Percentiles rank a stretch among this genome's conserved stretches.
These are phyloP conservation scores for Rhizoctonia solani DNA, from an alignment of 1,284 basidiomycete genomes.

Conservation along the genomic window DNA sequence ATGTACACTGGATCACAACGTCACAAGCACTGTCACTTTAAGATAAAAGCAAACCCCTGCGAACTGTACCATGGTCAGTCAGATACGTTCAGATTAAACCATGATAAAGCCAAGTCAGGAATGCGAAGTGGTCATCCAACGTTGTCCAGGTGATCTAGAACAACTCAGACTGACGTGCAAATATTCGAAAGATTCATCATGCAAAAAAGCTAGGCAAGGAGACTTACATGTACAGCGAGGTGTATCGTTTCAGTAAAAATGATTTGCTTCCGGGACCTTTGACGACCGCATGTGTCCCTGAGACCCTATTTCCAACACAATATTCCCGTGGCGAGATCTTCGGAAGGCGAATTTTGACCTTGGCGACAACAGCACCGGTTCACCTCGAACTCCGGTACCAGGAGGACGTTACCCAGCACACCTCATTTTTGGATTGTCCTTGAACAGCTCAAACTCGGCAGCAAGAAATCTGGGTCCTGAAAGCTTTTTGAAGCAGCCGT, in stretches of 20 bases:
- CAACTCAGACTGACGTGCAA: constrained; percentile 62
- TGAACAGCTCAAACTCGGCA: no score
- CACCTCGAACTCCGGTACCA: neutral
- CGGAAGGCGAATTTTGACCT: neutral
- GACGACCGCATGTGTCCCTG: neutral
- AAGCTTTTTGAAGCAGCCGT: no score
- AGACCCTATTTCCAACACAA: neutral
- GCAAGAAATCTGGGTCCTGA: no score
- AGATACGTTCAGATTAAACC: neutral
- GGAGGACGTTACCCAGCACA: neutral
- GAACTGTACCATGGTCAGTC: neutral
- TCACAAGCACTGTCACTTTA: no score
- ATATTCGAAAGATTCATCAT: constrained; percentile 43
- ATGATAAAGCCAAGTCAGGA: constrained; percentile 15
- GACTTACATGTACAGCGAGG: neutral
- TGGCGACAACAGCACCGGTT: constrained; percentile 16
- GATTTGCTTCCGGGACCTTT: constrained; percentile 18
- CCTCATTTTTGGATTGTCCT: neutral
- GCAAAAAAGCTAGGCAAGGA: neutral
- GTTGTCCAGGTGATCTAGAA: constrained; percentile 7
- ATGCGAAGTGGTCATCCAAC: constrained; percentile 21
- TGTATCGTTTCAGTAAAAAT: neutral
- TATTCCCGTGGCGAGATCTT: no score
- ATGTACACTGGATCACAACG: no score
- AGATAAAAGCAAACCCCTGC: no score